phyloP scores from a whole-genome alignment of 352 stramenopile genomes.

The Phytophthora pseudosyringae region DNA sequence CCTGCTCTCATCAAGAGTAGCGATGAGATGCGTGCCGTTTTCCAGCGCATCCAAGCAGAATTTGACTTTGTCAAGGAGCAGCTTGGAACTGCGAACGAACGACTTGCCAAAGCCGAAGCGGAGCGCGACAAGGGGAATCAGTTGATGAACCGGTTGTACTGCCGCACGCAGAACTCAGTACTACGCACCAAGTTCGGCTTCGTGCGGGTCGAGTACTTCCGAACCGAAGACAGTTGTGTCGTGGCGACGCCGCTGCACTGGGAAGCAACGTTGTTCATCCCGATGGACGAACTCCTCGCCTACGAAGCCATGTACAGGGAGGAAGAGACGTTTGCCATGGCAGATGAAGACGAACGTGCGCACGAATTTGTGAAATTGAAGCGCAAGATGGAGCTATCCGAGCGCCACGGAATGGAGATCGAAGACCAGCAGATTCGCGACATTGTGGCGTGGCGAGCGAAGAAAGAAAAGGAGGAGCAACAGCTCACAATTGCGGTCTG shows the following conservation, averaged over 20 bases:
- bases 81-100: slow-evolving; percentile 9
- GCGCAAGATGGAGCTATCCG: slow-evolving; percentile 19
- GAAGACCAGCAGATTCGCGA: slow-evolving; percentile 51
- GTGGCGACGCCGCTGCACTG: slow-evolving; percentile 53
- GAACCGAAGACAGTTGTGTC: slow-evolving; percentile 58
- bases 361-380: slow-evolving; percentile 38
- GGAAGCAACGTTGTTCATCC: slow-evolving; percentile 62
- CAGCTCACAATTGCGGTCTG: slow-evolving; percentile 38
- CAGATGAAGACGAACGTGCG: slow-evolving; percentile 39
- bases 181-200: slow-evolving; percentile 59
- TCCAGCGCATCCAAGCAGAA: slow-evolving; percentile 44
- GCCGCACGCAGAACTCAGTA: slow-evolving; percentile 41
- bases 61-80: slow-evolving; percentile 29
- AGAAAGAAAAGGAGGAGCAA: slow-evolving; percentile 49
- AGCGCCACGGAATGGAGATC: slow-evolving; percentile 43
- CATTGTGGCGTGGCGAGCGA: slow-evolving; percentile 48
- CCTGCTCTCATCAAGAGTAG: slow-evolving; percentile 67
- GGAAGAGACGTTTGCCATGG: slow-evolving; percentile 55
- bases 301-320: slow-evolving; percentile 56
- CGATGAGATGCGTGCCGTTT: slow-evolving; percentile 57
- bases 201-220: slow-evolving; percentile 53
- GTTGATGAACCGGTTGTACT: slow-evolving; percentile 51
- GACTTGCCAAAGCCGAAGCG: slow-evolving; percentile 27
- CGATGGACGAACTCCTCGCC: slow-evolving; percentile 47
- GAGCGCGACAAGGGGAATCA: slow-evolving; percentile 27